Evolutionary conservation across 805 yeast species (phyloP), one percentile per base, ranked within the genome.

Genomic region (Saccharomyces kudriavzevii): DNA sequence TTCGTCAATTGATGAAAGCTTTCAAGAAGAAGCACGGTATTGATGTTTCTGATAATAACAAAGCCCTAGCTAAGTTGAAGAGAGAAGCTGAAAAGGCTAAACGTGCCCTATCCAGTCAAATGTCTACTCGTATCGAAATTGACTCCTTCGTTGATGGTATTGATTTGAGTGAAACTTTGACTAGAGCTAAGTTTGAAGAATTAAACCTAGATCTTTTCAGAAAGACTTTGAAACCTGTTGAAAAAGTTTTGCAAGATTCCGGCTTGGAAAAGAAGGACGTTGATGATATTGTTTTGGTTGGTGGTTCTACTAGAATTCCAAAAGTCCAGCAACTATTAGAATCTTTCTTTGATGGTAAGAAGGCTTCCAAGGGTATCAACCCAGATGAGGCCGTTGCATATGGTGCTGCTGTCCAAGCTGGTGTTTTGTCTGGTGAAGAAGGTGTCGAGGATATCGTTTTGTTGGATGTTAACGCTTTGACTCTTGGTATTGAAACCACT

Each of bases 301-400:
- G 99, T 80, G 99, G 99, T 76, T 92, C 99, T 45, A 94, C 99
- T 53, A 89, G 98, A 82, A 94, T 92, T 77, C 99, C 98, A 77
- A 94, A 90, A 81, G 92, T 92, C 64, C 98, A 91, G 79, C 87
- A 88, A 76, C 80, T 92, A 67, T 81, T 92, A 63, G 96, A 92
- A 76, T 81, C 85, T 60, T 90, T 75, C 82, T 92, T 92, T 71
- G 84, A 86, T 68, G 96, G 96, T 67, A 92, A 94, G 81, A 90
- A 90, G 76, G 92, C 96, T 61, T 89, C 96, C 63, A 92, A 91
- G 82, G 92, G 96, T 67, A 92, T 92, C 69, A 92, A 92, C 80
- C 98, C 99, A 59, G 99, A 92, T 77, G 99, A 92, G 80, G 99
- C 99, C 72, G 98, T 92, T 69, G 99, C 98, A 47, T 92, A 85